phyloP scores from a whole-genome alignment of 805 yeast species.

The Tetrapisispora namnaoensis region DNA sequence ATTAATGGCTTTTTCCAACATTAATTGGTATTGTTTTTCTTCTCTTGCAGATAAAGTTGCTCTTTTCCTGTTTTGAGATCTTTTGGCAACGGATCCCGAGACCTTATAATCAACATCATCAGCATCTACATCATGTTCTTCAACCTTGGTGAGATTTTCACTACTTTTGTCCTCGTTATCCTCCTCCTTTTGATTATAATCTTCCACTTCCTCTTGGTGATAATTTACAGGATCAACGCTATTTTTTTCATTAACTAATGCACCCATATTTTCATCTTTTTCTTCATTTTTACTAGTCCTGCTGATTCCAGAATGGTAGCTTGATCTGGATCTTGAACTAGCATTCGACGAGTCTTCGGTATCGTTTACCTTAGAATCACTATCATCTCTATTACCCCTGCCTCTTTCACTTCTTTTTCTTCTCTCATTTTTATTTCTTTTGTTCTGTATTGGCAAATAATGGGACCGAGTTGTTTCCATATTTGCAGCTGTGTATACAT shows the following conservation, averaged over 20 bases:
- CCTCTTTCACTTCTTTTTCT: conserved; percentile 9
- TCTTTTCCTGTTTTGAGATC: conserved; percentile 27
- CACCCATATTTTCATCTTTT: no score
- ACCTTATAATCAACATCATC: conserved; percentile 9
- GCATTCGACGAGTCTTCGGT: neutral
- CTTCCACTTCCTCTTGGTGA: no score
- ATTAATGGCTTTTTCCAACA: conserved; percentile 33
- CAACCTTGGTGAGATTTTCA: neutral
- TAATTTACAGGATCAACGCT: no score
- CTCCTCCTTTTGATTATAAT: neutral
- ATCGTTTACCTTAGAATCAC: neutral
- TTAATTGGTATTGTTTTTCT: conserved; percentile 35
- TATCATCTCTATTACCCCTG: neutral
- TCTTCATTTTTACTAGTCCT: neutral
- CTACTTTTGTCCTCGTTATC: neutral
- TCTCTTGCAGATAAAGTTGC: conserved; percentile 34
- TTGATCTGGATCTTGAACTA: neutral
- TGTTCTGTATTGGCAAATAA: conserved; percentile 34
- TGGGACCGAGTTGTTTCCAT: conserved; percentile 18
- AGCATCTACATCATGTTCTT: neutral
- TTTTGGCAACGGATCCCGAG: conserved; percentile 2
- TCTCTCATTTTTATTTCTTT: conserved; percentile 25
- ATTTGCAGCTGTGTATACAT: conserved; percentile 18
- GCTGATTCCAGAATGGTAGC: conserved; percentile 3
- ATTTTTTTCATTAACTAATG: neutral